Percentiles rank a stretch among this genome's conserved stretches.
phyloP scores from a whole-genome alignment of 192 early-diverging fungal species.

The Paraglomus brasilianum region DNA sequence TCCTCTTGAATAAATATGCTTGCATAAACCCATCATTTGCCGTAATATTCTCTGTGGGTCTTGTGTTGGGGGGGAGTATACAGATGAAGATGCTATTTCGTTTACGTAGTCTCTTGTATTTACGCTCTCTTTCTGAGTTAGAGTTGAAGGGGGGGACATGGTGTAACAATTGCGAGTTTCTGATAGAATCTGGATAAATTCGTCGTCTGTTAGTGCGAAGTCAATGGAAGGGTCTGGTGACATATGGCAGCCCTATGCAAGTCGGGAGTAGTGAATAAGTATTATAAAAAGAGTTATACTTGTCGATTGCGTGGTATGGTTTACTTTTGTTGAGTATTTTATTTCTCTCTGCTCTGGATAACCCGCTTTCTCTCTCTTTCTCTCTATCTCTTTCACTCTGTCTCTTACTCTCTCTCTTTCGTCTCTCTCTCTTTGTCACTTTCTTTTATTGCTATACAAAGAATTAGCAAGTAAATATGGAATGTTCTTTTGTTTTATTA shows the following conservation, averaged over 20 bases:
- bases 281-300: too few species aligned
- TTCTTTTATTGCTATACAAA: too few species aligned
- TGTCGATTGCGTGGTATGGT: too few species aligned
- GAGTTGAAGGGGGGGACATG: conserved; percentile 30
- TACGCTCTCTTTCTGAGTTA: conserved; percentile 30
- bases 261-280: too few species aligned
- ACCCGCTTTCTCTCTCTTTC: too few species aligned
- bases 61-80: conserved; percentile 19
- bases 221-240: conserved; percentile 6
- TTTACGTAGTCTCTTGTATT: conserved; percentile 29
- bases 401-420: too few species aligned
- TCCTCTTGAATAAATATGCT: conserved; percentile 49
- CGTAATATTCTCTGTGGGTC: conserved; percentile 31
- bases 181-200: conserved; percentile 25
- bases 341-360: too few species aligned
- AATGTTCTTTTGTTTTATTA: too few species aligned
- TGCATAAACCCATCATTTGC: conserved; percentile 35
- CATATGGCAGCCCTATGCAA: conserved; percentile 19
- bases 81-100: conserved; percentile 21
- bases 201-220: conserved; percentile 17
- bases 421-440: too few species aligned
- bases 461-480: too few species aligned
- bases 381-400: too few species aligned
- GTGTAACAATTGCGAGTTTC: conserved; percentile 3
- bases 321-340: too few species aligned